phyloP scores from a whole-genome alignment of 306 rosid species.

The Pyrus bretschneideri region DNA sequence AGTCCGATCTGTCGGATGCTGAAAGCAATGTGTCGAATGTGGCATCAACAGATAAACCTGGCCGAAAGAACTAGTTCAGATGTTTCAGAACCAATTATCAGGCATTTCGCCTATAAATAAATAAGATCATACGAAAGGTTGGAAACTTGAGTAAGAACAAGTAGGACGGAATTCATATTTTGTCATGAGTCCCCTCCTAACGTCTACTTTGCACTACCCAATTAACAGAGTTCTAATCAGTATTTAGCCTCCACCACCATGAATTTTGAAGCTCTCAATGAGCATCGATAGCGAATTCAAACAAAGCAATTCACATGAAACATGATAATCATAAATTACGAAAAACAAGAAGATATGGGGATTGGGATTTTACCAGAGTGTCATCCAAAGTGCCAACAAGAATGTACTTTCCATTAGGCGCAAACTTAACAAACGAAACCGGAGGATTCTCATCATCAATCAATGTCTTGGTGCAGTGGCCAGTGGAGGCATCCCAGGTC shows the following conservation, averaged over 20 bases:
- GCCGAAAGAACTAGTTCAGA: neutral
- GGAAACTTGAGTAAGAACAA: neutral
- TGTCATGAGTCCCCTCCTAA: neutral
- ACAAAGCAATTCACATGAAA: neutral
- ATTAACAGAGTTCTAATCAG: neutral
- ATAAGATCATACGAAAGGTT: neutral
- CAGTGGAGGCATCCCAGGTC: constrained; percentile 88
- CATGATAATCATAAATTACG: neutral
- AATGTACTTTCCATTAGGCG: constrained; percentile 82
- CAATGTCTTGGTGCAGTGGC: constrained; percentile 88
- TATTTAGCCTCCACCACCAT: neutral
- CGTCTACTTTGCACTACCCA: neutral
- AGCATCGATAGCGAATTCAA: neutral
- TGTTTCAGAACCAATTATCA: neutral
- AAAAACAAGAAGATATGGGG: neutral
- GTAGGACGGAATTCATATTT: neutral
- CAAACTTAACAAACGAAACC: constrained; percentile 83
- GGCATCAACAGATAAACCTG: neutral
- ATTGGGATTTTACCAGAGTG: constrained; percentile 49
- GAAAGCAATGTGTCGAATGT: neutral
- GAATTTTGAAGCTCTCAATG: neutral
- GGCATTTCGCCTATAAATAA: neutral
- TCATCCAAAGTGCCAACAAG: constrained; percentile 94
- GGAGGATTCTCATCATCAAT: constrained; percentile 95
- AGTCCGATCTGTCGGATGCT: neutral